phyloP scores from a whole-genome alignment of 805 yeast species.

The Starmerella ratchasimensis region DNA sequence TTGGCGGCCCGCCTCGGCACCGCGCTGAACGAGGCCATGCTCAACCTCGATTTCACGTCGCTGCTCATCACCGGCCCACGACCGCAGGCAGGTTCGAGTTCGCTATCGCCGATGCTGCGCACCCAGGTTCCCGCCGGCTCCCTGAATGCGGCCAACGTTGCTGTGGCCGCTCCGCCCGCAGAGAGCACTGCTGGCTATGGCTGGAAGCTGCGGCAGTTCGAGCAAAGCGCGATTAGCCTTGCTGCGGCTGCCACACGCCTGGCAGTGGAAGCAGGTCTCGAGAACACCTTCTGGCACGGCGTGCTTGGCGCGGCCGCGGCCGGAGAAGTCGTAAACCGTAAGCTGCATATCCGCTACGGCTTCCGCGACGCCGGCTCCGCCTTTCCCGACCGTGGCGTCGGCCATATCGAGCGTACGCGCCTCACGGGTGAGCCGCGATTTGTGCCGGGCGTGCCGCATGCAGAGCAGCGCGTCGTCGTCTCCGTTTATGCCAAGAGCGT shows the following conservation, averaged over 20 bases:
- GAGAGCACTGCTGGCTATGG: conserved; percentile 34
- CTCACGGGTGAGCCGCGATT: conserved; percentile 33
- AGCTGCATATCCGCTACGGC: conserved; percentile 74
- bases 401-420: conserved; percentile 26
- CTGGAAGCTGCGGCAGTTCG: conserved; percentile 69
- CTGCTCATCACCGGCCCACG: conserved; percentile 63
- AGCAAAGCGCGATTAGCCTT: conserved; percentile 40
- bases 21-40: conserved; percentile 79
- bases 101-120: conserved; percentile 40
- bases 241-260: conserved; percentile 39
- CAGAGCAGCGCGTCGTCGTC: conserved; percentile 42
- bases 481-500: conserved; percentile 32
- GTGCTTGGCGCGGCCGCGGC: conserved; percentile 26
- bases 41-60: conserved; percentile 78
- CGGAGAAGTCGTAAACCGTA: conserved; percentile 55
- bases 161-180: conserved; percentile 9
- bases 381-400: conserved; percentile 62
- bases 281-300: conserved; percentile 54
- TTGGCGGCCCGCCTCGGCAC: conserved; percentile 26
- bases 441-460: conserved; percentile 26
- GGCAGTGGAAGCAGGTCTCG: conserved; percentile 42
- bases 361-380: conserved; percentile 82
- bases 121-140: conserved; percentile 19
- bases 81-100: conserved; percentile 74
- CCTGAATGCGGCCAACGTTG: conserved; percentile 25